Conservation (phyloP, 306 rosid genomes). For the Fagus sylvatica region DNA sequence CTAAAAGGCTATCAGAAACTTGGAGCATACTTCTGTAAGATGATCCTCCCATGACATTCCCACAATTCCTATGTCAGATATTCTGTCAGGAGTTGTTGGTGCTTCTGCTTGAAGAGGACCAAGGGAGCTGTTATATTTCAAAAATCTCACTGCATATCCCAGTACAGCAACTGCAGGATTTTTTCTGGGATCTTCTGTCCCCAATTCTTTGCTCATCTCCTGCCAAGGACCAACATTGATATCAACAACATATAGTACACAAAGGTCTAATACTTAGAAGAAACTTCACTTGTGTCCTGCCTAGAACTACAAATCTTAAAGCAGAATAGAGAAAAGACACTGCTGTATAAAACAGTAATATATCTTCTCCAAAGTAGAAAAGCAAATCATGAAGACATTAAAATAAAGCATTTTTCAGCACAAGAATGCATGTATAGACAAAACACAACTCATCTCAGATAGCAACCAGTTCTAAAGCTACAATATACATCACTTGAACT, state of each 20-base stretch:
- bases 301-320: not conserved
- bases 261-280: slow-evolving; percentile 5
- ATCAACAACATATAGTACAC: slow-evolving; percentile 27
- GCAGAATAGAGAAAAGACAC: not conserved
- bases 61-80: slow-evolving; percentile 61
- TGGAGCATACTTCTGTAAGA: slow-evolving; percentile 72
- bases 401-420: slow-evolving; percentile 13
- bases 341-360: not conserved
- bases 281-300: not conserved
- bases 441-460: slow-evolving; percentile 5
- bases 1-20: slow-evolving; percentile 15
- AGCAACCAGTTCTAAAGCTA: slow-evolving; percentile 15
- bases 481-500: slow-evolving; percentile 7
- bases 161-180: slow-evolving; percentile 42
- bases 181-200: slow-evolving; percentile 39
- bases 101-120: slow-evolving; percentile 64
- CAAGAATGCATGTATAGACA: slow-evolving; percentile 19
- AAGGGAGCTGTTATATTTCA: slow-evolving; percentile 55
- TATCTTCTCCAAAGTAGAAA: not conserved
- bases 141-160: slow-evolving; percentile 74
- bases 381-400: not conserved
- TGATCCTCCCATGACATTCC: slow-evolving; percentile 80
- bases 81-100: slow-evolving; percentile 81
- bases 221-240: slow-evolving; percentile 45
- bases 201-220: slow-evolving; percentile 56